Base-by-base conservation (phyloP, 176 grass and related monocot genomes). In the Oryza australiensis region DNA sequence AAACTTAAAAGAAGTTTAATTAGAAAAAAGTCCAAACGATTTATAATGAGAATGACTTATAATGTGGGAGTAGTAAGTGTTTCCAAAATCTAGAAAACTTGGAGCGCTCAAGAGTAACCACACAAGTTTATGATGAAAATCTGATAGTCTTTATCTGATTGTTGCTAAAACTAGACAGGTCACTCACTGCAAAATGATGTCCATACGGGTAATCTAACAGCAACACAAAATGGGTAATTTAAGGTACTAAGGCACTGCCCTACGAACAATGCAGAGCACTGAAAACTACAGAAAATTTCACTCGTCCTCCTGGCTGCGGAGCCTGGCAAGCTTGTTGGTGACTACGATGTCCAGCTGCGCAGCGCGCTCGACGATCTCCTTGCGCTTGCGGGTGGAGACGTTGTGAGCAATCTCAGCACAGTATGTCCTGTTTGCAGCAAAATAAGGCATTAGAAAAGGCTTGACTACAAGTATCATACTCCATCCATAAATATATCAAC, bases 301-400 rank as follows among this genome's bases (percentile, higher is more conserved):
- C 87, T 95, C 93, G 28, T 95, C 90, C 79, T 95, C 93, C 65
- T 95, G 93, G 87, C 93, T 95, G 70, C 87, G 90, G 66, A 95
- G 85, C 90, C 93, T 92, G 35, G 87, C 90, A 51, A 79, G 79
- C 84, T 62, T 88, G 82, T 95, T 95, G 46, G 85, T 92, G 74
- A 92, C 93, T 48, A 88, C 87, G 29, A 95, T 62, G 26, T 95
- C 93, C 1, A 95, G 93, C 68, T 95, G 93, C 0, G 87, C 87
- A 12, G 93, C 93, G 53, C 93, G 93, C 79, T 95, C 93, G 0
- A 94, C 93, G 0, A 94, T 94, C 49, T 89, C 66, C 93, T 92
- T 94, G 84, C 93, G 93, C 84, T 94, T 94, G 68, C 70, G 83
- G 6, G 93, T 92, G 12, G 90, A 94, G 6, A 94, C 82, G 0